Evolutionary conservation across 495 filamentous ascomycete genomes (phyloP).

Genomic region (Aspergillus egyptiacus): DNA sequence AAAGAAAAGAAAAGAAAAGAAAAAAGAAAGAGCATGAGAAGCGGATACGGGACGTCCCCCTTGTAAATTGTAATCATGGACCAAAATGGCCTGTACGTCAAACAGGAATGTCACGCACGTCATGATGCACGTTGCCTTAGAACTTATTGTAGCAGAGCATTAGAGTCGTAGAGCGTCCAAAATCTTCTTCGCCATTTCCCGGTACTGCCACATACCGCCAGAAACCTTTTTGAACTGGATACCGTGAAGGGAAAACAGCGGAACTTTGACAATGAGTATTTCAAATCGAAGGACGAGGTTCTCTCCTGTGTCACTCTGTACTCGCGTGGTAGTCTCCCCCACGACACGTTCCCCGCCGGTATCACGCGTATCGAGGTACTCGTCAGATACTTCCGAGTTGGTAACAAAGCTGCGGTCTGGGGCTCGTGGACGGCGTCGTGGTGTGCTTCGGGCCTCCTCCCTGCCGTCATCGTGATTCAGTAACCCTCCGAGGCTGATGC

Average conservation of each 20-base stretch:
- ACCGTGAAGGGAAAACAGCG: constrained; percentile 84
- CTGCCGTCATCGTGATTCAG: constrained; percentile 54
- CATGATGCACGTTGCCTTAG: constrained; percentile 10
- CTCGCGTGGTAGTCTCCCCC: constrained; percentile 78
- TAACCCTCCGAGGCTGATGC: constrained; percentile 77
- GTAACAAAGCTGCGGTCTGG: constrained; percentile 64
- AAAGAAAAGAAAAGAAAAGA: constrained; percentile 14
- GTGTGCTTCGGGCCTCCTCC: constrained; percentile 29
- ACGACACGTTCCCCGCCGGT: constrained; percentile 48
- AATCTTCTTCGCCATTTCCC: constrained; percentile 94
- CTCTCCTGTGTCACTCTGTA: constrained; percentile 76
- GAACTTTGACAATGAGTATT: constrained; percentile 96
- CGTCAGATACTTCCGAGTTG: constrained; percentile 74
- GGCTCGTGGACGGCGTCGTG: constrained; percentile 36
- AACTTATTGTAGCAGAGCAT: constrained; percentile 7
- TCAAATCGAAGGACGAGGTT: constrained; percentile 84
- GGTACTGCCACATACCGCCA: constrained; percentile 96
- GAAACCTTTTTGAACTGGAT: constrained; percentile 98
- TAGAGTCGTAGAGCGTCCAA: constrained; percentile 78
- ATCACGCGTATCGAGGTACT: constrained; percentile 48
- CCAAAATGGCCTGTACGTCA: constrained; percentile 12
- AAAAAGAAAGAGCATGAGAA: constrained; percentile 12
- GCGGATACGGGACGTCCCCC: constrained; percentile 25
- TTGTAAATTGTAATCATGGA: constrained; percentile 32
- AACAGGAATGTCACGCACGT: constrained; percentile 1